Conservation (phyloP, 176 grass and related monocot genomes). For the Saccharum officinarum region DNA sequence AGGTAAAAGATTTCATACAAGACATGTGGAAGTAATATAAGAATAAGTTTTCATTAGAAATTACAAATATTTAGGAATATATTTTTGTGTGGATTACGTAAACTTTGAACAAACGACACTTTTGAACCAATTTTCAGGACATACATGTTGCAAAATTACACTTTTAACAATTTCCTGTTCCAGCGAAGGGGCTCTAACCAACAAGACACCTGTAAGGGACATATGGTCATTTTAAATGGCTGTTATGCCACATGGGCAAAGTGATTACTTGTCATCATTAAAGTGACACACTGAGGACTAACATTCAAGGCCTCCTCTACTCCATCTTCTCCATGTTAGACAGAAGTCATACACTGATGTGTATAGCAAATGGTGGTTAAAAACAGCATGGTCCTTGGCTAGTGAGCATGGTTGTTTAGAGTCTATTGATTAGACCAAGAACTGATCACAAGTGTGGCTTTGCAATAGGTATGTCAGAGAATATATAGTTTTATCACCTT, state of each 20-base stretch:
- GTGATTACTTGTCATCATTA: neutral
- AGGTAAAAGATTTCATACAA: neutral
- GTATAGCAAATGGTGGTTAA: neutral
- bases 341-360: neutral
- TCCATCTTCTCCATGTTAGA: neutral
- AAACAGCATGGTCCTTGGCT: neutral
- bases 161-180: constrained; percentile 6
- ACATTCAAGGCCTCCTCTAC: neutral
- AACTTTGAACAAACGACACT: neutral
- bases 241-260: neutral
- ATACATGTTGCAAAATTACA: constrained; percentile 2
- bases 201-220: neutral
- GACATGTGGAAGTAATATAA: neutral
- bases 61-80: neutral
- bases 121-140: neutral
- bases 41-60: neutral
- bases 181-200: neutral
- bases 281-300: neutral
- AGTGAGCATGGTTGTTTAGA: neutral
- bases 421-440: constrained; percentile 1
- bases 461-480: neutral
- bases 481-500: neutral
- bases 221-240: neutral
- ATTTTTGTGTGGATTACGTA: neutral
- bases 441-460: neutral